These are phyloP conservation scores for Leucocoprinus birnbaumii DNA, from an alignment of 768 basidiomycete genomes.

Conservation along the genomic window DNA sequence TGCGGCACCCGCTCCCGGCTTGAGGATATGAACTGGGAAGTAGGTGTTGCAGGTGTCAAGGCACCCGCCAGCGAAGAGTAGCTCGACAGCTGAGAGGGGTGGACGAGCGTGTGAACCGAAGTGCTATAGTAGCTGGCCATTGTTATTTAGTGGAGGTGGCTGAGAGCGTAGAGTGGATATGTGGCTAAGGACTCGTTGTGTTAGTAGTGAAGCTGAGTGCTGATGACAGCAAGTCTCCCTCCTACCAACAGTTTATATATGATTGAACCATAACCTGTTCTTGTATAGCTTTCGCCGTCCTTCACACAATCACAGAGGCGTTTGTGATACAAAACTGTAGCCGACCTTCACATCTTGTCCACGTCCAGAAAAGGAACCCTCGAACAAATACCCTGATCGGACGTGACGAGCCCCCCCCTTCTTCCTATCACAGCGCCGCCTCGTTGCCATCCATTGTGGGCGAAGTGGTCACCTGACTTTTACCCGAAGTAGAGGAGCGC, in stretches of 20 bases:
- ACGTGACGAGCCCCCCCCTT: constrained; percentile 4
- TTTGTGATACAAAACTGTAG: constrained; percentile 6
- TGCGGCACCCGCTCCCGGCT: constrained; percentile 7
- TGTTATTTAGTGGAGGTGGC: not conserved
- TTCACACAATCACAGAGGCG: constrained; percentile 10
- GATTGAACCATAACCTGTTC: not conserved
- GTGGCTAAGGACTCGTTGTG: not conserved
- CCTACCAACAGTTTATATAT: constrained; percentile 2
- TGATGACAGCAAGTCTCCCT: not conserved
- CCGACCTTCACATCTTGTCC: constrained; percentile 3
- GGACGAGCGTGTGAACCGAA: constrained; percentile 11
- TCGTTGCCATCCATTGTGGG: not conserved
- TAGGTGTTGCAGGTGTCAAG: constrained; percentile 6
- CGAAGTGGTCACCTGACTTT: not conserved
- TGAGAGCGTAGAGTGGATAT: not conserved
- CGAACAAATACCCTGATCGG: not conserved
- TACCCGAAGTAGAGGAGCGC: not conserved
- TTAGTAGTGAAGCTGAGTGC: constrained; percentile 5
- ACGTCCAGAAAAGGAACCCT: constrained; percentile 1
- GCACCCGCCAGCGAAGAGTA: constrained; percentile 12
- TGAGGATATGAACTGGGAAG: constrained; percentile 10
- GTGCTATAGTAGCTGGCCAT: constrained; percentile 4
- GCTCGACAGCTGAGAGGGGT: constrained; percentile 11
- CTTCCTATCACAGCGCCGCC: constrained; percentile 7
- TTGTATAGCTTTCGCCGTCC: constrained; percentile 2